Evolutionary conservation across 495 filamentous ascomycete genomes (phyloP), one percentile per base, ranked within the genome.

Genomic region (Penicilliopsis zonata): DNA sequence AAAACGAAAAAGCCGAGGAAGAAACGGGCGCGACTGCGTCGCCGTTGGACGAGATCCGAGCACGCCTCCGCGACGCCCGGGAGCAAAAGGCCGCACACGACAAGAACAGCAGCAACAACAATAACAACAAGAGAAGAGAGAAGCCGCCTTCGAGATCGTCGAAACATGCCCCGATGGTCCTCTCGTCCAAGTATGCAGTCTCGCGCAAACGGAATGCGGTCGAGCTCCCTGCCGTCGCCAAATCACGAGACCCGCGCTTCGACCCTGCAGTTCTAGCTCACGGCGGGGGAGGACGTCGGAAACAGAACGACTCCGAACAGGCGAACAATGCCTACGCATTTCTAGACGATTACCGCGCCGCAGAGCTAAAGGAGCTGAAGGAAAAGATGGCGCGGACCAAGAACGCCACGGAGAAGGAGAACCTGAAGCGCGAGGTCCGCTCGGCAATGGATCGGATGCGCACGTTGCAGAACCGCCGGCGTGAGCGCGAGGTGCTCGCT

Each of bases 131-230:
- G 59, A 42, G 58, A 65, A 44, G 23, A 42, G 48, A 42, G 40
- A 59, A 52, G 46, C 62, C 49, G 34, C 33, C 50, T 15, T 44
- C 50, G n/a, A 78, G 86, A 8, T 44, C 74, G 15, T 82, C 66
- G 52, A 98, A 98, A 52, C 86, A 96, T 52, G 90, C 90, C 0
- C 90, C 90, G 0, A 67, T 72, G 31, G 78, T 83, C 25, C 67
- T 84, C 34, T 76, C 82, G 1, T 82, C 79, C 55, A 94, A 87
- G 53, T 73, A 71, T 8, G 76, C 78, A 14, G 88, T 98, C 14
- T 76, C 80, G 4, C 76, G 90, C 27, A 76, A 65, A 46, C 82
- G 86, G 5, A 76, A 71, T 19, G 77, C 86, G 13, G 60, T 95
- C 18, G 64, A 72, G 18, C 50, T 67, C 2, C 50, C 55, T 0